Percentiles rank a stretch among this genome's conserved stretches.
phyloP scores from a whole-genome alignment of 2,329 filamentous ascomycete species.

The Periconia macrospinosa region DNA sequence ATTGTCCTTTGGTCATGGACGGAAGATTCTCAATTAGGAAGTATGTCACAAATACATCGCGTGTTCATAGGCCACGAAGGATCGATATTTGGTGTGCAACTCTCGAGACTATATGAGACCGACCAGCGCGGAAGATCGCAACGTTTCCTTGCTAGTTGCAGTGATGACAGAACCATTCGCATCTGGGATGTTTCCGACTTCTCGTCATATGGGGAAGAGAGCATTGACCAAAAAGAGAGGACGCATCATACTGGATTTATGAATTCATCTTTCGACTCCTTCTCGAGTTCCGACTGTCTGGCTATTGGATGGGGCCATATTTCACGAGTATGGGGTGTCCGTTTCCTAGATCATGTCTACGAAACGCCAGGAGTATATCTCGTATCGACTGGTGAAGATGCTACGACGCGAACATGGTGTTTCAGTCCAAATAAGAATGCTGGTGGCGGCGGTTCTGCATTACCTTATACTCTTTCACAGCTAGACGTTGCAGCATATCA shows the following conservation, averaged over 20 bases:
- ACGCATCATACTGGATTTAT: slow-evolving; percentile 51
- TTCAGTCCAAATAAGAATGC: slow-evolving; percentile 11
- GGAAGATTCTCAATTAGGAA: slow-evolving; percentile 23
- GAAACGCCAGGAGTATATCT: slow-evolving; percentile 50
- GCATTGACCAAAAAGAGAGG: slow-evolving; percentile 31
- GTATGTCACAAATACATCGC: slow-evolving; percentile 51
- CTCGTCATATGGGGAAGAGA: slow-evolving; percentile 15
- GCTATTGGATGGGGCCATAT: slow-evolving; percentile 81
- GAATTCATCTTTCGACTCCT: slow-evolving; percentile 29
- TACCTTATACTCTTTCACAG: slow-evolving; percentile 51
- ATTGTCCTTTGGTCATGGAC: slow-evolving; percentile 84
- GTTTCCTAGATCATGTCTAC: slow-evolving; percentile 56
- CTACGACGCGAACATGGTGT: slow-evolving; percentile 73
- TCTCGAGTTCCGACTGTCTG: slow-evolving; percentile 47
- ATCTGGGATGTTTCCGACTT: slow-evolving; percentile 79
- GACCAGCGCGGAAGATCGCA: slow-evolving; percentile 43
- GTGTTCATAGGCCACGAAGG: slow-evolving; percentile 77
- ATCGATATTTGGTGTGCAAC: slow-evolving; percentile 86
- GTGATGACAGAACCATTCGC: slow-evolving; percentile 87
- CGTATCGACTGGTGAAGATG: slow-evolving; percentile 84
- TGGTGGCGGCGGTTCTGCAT: background rate
- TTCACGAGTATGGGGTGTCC: slow-evolving; percentile 87
- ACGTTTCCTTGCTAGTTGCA: slow-evolving; percentile 84
- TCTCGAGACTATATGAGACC: slow-evolving; percentile 56
- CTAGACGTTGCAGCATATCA: slow-evolving; percentile 66